phyloP scores from a whole-genome alignment of 768 basidiomycete genomes.

The Gymnopilus dilepis region DNA sequence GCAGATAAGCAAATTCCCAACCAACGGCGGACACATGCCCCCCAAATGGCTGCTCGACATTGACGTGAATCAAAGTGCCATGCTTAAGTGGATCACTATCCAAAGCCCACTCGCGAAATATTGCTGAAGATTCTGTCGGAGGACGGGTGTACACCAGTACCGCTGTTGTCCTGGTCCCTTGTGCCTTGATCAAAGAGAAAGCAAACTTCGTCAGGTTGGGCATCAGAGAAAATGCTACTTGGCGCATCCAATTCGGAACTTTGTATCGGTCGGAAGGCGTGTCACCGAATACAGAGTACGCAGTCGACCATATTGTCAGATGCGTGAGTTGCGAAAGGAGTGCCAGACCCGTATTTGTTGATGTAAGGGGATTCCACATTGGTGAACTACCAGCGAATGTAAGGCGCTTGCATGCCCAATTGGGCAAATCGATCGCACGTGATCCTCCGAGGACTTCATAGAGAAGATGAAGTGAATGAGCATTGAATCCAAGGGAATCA shows the following conservation, averaged over 20 bases:
- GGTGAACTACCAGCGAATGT: conserved; percentile 36
- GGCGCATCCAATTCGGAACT: conserved; percentile 30
- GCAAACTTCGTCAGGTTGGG: conserved; percentile 39
- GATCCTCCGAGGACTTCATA: conserved; percentile 34
- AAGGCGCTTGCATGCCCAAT: conserved; percentile 36
- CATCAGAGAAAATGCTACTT: conserved; percentile 39
- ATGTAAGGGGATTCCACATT: conserved; percentile 39
- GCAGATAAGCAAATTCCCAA: conserved; percentile 31
- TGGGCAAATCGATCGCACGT: conserved; percentile 10
- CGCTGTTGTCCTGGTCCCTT: conserved; percentile 7
- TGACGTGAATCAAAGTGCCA: conserved; percentile 23
- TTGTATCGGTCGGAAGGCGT: conserved; percentile 7
- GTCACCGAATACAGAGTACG: not conserved
- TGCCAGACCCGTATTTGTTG: conserved; percentile 32
- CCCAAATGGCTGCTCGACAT: not conserved
- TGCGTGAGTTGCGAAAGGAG: conserved; percentile 45
- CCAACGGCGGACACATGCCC: conserved; percentile 9
- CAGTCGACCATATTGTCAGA: conserved; percentile 38
- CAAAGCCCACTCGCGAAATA: conserved; percentile 30
- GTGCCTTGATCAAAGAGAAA: conserved; percentile 28
- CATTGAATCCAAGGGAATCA: conserved; percentile 38
- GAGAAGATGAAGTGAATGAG: conserved; percentile 38
- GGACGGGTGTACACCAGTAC: conserved; percentile 26
- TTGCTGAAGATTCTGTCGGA: not conserved
- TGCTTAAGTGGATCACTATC: conserved; percentile 27